phyloP scores from a whole-genome alignment of 116 monocot species.

The Trichopus zeylanicus region DNA sequence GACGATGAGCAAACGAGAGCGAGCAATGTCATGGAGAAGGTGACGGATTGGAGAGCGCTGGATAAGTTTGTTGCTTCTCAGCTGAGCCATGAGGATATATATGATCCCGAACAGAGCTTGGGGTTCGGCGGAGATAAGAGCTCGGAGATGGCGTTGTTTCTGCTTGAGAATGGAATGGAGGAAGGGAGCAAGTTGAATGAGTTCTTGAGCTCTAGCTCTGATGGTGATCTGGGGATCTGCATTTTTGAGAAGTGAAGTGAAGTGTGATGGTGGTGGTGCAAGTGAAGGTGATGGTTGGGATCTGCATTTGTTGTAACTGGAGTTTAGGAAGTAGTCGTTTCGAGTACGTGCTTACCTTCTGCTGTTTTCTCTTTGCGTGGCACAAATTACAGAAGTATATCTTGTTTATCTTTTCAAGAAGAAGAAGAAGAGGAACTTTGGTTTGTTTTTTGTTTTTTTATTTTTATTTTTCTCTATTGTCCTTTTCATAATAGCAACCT shows the following conservation, averaged over 20 bases:
- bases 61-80: conserved; percentile 92
- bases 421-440: too few relatives aligned
- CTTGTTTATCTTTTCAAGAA: too few relatives aligned
- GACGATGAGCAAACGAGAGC: conserved; percentile 11
- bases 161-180: conserved; percentile 24
- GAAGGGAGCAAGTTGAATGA: conserved; percentile 23
- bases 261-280: too few relatives aligned
- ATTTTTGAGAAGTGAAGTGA: conserved; percentile 38
- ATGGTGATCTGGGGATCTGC: conserved; percentile 28
- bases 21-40: conserved; percentile 2
- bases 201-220: conserved; percentile 24
- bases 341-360: too few relatives aligned
- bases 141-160: conserved; percentile 35
- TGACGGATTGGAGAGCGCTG: conserved; percentile 85
- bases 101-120: conserved; percentile 1
- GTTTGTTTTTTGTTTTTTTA: too few relatives aligned
- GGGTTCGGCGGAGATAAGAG: conserved; percentile 8
- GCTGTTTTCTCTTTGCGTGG: too few relatives aligned
- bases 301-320: too few relatives aligned
- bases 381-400: too few relatives aligned
- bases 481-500: too few relatives aligned
- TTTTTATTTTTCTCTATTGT: too few relatives aligned
- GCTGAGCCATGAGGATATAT: conserved; percentile 59
- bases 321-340: too few relatives aligned
- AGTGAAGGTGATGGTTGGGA: too few relatives aligned